Conservation (phyloP, 805 yeast genomes). For the Saccharomyces paradoxus region DNA sequence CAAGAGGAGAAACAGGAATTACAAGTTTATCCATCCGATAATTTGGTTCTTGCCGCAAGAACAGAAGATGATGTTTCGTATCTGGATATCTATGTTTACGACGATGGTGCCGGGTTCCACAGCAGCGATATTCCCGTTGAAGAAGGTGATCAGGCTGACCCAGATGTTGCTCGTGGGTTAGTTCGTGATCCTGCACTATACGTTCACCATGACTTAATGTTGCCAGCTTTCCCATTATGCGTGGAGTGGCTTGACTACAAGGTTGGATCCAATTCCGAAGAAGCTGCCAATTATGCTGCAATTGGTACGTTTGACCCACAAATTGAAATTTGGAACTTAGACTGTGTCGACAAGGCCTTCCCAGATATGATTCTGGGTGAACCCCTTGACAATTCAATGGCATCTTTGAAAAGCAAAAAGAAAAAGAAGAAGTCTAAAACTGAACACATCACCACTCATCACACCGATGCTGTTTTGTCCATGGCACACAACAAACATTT, state of each 20-base stretch:
- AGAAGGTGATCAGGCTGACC: slow-evolving; percentile 52
- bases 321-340: slow-evolving; percentile 94
- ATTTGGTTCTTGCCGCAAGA: slow-evolving; percentile 80
- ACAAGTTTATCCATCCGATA: slow-evolving; percentile 85
- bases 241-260: slow-evolving; percentile 87
- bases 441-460: slow-evolving; percentile 61
- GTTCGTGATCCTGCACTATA: slow-evolving; percentile 70
- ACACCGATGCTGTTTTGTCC: slow-evolving; percentile 89
- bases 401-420: slow-evolving; percentile 35
- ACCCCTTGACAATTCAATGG: slow-evolving; percentile 38
- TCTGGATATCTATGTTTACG: slow-evolving; percentile 88
- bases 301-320: slow-evolving; percentile 96
- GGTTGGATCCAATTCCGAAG: slow-evolving; percentile 44
- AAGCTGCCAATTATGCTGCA: slow-evolving; percentile 87
- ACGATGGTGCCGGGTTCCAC: slow-evolving; percentile 85
- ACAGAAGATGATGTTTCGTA: slow-evolving; percentile 93
- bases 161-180: slow-evolving; percentile 67
- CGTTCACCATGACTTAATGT: slow-evolving; percentile 93
- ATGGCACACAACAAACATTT: slow-evolving; percentile 73
- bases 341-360: slow-evolving; percentile 84
- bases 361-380: slow-evolving; percentile 92
- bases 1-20: slow-evolving; percentile 76
- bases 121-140: slow-evolving; percentile 58
- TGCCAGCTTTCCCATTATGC: slow-evolving; percentile 94
- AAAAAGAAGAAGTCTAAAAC: slow-evolving; percentile 42